Percentiles rank a stretch among this genome's conserved stretches.
phyloP scores from a whole-genome alignment of 805 yeast species.

The Saccharomyces kudriavzevii region DNA sequence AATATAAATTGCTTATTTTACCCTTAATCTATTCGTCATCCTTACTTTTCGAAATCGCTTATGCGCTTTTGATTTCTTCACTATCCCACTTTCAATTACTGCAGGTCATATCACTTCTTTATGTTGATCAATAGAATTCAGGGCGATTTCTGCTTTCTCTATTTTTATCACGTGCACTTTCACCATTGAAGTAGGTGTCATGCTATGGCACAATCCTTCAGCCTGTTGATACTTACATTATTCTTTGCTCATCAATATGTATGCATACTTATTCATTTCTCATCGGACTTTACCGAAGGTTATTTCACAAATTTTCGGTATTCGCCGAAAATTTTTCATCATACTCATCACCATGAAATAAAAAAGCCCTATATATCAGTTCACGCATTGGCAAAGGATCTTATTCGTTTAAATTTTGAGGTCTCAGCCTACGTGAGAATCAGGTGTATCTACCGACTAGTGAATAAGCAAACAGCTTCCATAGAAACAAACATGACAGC shows the following conservation, averaged over 20 bases:
- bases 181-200: no score
- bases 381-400: background rate
- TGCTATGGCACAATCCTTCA: background rate
- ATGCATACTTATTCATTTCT: background rate
- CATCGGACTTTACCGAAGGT: background rate
- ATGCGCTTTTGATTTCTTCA: no score
- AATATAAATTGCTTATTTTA: no score
- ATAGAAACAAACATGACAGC: slow-evolving; percentile 7
- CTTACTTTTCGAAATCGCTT: no score
- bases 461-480: background rate
- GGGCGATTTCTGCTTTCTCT: no score
- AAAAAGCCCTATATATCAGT: background rate
- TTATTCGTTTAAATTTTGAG: background rate
- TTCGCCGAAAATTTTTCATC: background rate
- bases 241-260: background rate
- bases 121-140: no score
- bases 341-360: background rate
- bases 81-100: no score
- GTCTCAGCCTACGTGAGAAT: background rate
- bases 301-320: background rate
- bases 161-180: no score
- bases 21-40: no score
- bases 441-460: background rate
- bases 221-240: background rate
- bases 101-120: no score